Percentiles rank a stretch among this genome's conserved stretches.
These are phyloP conservation scores for Paecilomyces niveus DNA, from an alignment of 2,329 filamentous ascomycete genomes.

Conservation along the genomic window DNA sequence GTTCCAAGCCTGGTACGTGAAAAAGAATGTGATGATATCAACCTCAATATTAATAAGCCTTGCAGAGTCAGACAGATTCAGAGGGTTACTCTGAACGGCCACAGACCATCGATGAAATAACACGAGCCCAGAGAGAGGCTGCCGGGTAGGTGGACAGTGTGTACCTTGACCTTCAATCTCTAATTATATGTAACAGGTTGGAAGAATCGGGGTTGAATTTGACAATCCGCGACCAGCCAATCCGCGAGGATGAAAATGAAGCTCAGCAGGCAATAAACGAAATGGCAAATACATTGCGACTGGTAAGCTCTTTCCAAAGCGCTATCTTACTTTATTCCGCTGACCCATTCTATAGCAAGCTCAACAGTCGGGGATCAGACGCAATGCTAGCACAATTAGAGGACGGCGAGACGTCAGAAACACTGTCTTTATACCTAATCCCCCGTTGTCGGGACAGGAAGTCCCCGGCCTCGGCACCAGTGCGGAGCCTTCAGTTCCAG, in stretches of 20 bases:
- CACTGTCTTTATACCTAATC: conserved; percentile 69
- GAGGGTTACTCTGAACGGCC: conserved; percentile 35
- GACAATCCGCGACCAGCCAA: conserved; percentile 43
- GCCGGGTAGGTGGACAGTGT: conserved; percentile 22
- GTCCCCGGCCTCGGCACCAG: conserved; percentile 17
- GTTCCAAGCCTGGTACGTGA: conserved; percentile 17
- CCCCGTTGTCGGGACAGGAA: conserved; percentile 30
- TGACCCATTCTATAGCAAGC: conserved; percentile 31
- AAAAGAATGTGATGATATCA: not conserved
- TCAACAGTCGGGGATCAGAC: conserved; percentile 49
- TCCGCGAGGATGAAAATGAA: conserved; percentile 43
- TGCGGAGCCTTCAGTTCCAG: conserved; percentile 19
- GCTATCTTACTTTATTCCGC: conserved; percentile 1
- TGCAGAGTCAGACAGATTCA: conserved; percentile 27
- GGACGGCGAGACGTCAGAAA: conserved; percentile 88
- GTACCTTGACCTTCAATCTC: not conserved
- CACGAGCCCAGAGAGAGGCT: conserved; percentile 38
- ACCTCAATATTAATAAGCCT: conserved; percentile 7
- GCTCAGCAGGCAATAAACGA: conserved; percentile 43
- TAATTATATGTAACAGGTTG: conserved; percentile 20
- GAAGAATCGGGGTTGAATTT: conserved; percentile 41
- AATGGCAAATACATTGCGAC: conserved; percentile 42
- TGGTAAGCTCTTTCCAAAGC: conserved; percentile 23
- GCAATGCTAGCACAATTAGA: conserved; percentile 68
- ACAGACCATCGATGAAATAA: conserved; percentile 38